Base-by-base conservation (phyloP, 352 stramenopile species). In the Globisporangium iwayamae region DNA sequence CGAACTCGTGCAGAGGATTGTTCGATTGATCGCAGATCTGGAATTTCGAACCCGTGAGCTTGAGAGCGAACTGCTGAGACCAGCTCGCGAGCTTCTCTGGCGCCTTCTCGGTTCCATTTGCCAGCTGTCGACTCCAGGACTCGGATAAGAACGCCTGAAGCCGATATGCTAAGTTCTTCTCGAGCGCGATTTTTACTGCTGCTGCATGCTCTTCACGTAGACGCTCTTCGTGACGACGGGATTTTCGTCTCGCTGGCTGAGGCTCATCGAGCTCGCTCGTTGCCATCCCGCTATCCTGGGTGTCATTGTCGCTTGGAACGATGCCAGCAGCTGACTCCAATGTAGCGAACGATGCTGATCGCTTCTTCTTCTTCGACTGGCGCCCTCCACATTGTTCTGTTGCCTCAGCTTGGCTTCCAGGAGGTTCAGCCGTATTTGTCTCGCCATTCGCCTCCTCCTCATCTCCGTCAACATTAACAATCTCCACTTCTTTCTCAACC, bases 181-280 rank as follows among this genome's bases (percentile, higher is more conserved):
- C 81, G 8, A 72, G 67, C 4, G 79, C 81, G 53, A 71, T 66
- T 55, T 89, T 92, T 2, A 83, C 70, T 30, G 83, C 83, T 3
- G 80, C 74, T 45, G 78, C 81, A 60, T 91, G 80, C 38, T 92
- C 83, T 66, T 91, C 79, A 25, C 81, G 77, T 41, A 90, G 56
- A 53, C 79, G 72, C 57, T 91, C 76, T 64, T 90, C 76, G 38
- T 92, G 71, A 18, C 83, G 78, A 6, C 81, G 77, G 2, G 83
- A 90, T 56, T 90, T 90, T 48, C 83, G 73, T 36, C 83, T 69
- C 41, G 66, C 64, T 0, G 78, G 70, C 0, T 70, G 65, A 6
- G 64, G 52, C 36, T 75, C 65, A n/a, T 74, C 65, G 2, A 69
- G 13, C 46, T 79, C 78, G 14, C 50, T 70, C 6, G 62, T 62